Percentiles rank a stretch among this genome's conserved stretches.
Conservation (phyloP, 306 rosid species). For the Pterocarpus santalinus region DNA sequence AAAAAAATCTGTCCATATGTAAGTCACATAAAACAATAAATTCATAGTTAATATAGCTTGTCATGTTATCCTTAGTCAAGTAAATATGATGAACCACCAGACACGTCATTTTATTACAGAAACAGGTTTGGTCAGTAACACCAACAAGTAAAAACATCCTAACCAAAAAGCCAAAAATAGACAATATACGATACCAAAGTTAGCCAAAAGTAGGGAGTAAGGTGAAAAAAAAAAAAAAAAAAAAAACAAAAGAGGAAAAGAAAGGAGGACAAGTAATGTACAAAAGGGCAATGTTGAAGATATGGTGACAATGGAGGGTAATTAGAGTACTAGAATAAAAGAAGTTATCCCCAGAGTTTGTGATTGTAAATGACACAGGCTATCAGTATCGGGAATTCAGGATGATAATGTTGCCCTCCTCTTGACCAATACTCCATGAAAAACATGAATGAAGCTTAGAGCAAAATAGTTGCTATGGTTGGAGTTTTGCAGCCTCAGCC, state of each 20-base stretch:
- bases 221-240: not conserved
- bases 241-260: not conserved
- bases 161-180: constrained; percentile 34
- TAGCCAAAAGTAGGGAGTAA: not conserved
- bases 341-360: constrained; percentile 39
- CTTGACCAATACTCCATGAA: not conserved
- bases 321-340: constrained; percentile 1
- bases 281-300: constrained; percentile 57
- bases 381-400: not conserved
- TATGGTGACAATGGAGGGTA: constrained; percentile 45
- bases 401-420: constrained; percentile 23
- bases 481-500: constrained; percentile 57
- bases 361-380: constrained; percentile 44
- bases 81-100: not conserved
- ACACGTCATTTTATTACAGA: not conserved
- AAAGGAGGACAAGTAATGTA: not conserved
- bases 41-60: constrained; percentile 3
- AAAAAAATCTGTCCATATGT: not conserved
- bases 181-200: not conserved
- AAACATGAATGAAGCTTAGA: constrained; percentile 38
- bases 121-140: not conserved
- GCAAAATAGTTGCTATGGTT: constrained; percentile 39
- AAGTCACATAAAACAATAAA: not conserved
- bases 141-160: not conserved
- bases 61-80: not conserved